Base-by-base conservation (phyloP, 257 asterid species). In the Galeopsis tetrahit region DNA sequence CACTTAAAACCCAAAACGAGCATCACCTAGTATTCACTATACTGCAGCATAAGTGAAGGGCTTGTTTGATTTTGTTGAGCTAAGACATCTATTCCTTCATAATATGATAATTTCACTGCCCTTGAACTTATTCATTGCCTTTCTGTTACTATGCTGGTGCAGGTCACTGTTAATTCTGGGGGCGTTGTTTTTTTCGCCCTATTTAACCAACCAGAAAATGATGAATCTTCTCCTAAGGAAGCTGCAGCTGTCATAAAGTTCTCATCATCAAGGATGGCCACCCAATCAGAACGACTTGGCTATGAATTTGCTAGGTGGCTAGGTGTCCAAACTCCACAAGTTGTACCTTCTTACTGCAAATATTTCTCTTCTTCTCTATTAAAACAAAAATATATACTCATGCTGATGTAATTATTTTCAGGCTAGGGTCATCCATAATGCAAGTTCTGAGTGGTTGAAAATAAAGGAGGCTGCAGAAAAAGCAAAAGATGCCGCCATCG, bases 161-260 rank as follows among this genome's bases (percentile, higher is more conserved):
- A 95, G 99, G 97, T 95, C 77, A 95, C 98, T 67, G 99, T 95
- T 71, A 95, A 95, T 90, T 95, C 99, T 17, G 99, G 99, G 9
- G 99, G 98, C 67, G 97, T 95, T 36, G 98, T 95, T 42, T 95
- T 95, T 77, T 92, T 95, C 69, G 99, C 98, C 57, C 82, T 95
- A 53, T 95, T 95, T 83, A 86, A 79, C 77, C 93, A 79, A 75
- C 86, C 90, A 80, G 95, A 85, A 81, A 80, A 75, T 70, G 95
- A 82, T 39, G 97, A 85, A 75, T 81, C 90, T 71, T 76, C 88
- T 81, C 79, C 85, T 58, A 90, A 80, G 80, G 99, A 95, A 86
- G 83, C 98, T 43, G 99, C 91, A 32, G 98, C 99, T 77, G 99
- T 95, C 71, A 92, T 95, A 82, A 95, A 95, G 82, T 87, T 95